Evolutionary conservation across 1,284 basidiomycete genomes (phyloP).

Genomic region (Ceratobasidium sp.): DNA sequence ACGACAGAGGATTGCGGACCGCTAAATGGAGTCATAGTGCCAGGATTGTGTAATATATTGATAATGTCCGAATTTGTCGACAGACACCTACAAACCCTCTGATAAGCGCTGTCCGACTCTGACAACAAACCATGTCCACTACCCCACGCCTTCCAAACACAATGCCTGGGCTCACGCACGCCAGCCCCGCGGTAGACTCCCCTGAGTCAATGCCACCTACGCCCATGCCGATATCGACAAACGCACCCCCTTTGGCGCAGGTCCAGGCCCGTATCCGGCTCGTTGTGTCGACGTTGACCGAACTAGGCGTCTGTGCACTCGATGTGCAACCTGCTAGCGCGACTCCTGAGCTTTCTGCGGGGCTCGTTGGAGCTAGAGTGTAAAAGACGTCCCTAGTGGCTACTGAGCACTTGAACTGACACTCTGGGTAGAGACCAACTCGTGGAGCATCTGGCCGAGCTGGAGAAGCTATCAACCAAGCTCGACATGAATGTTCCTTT

Average conservation of each 20-base stretch:
- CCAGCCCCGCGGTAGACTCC: slow-evolving; percentile 17
- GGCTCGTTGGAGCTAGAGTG: slow-evolving; percentile 41
- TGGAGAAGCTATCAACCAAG: slow-evolving; percentile 38
- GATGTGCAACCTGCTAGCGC: slow-evolving; percentile 39
- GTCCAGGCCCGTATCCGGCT: slow-evolving; percentile 28
- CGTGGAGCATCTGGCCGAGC: slow-evolving; percentile 36
- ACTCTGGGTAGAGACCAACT: slow-evolving; percentile 38
- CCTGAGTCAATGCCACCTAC: slow-evolving; percentile 34
- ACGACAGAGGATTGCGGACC: no score
- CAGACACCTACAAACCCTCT: neutral
- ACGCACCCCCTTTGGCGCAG: slow-evolving; percentile 17
- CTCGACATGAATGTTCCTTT: slow-evolving; percentile 39
- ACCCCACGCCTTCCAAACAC: neutral
- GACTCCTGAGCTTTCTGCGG: slow-evolving; percentile 34
- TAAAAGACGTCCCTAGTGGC: neutral
- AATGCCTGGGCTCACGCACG: slow-evolving; percentile 22
- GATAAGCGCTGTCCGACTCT: neutral
- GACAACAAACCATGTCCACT: slow-evolving; percentile 6
- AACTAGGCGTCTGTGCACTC: slow-evolving; percentile 36
- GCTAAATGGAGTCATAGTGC: neutral
- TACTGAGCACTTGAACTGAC: neutral
- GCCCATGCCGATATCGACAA: slow-evolving; percentile 5
- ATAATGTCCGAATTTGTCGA: neutral
- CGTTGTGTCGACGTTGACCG: slow-evolving; percentile 32
- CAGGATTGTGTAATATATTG: neutral